Evolutionary conservation across 306 rosid genomes (phyloP).

Genomic region (Prunus campanulata): DNA sequence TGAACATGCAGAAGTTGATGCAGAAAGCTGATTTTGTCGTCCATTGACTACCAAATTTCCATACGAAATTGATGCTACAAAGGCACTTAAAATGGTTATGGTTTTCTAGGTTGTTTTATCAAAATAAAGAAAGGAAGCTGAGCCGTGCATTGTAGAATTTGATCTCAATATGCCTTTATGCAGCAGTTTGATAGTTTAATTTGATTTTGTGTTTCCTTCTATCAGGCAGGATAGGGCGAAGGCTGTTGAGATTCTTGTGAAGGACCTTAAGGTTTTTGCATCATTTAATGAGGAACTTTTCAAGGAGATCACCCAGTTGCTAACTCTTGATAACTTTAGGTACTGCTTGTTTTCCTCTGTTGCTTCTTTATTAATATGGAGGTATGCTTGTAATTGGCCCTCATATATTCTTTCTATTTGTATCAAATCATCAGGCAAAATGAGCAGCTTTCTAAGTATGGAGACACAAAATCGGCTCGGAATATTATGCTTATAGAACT

Average conservation of each 20-base stretch:
- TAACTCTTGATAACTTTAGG: slow-evolving; percentile 50
- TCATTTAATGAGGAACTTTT: slow-evolving; percentile 48
- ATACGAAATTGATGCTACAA: background rate
- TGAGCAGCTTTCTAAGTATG: slow-evolving; percentile 53
- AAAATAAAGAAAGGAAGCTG: background rate
- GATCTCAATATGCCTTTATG: background rate
- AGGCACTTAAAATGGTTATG: background rate
- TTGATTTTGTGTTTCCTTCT: background rate
- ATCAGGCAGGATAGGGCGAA: slow-evolving; percentile 48
- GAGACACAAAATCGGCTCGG: slow-evolving; percentile 48
- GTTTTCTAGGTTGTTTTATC: background rate
- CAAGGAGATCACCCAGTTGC: slow-evolving; percentile 50
- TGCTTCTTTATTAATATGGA: background rate
- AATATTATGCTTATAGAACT: slow-evolving; percentile 49
- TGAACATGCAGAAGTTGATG: background rate
- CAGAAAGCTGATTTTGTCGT: background rate
- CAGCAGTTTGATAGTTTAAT: background rate
- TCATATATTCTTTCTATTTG: background rate
- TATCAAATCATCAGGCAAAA: slow-evolving; percentile 35
- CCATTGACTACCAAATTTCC: background rate
- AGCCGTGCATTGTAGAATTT: background rate
- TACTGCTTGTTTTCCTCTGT: background rate
- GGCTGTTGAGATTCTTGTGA: slow-evolving; percentile 48
- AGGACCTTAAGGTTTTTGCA: slow-evolving; percentile 48
- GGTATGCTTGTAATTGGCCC: background rate